These are phyloP conservation scores for Coprinopsis strossmayeri DNA, from an alignment of 768 basidiomycete species.

Conservation along the genomic window DNA sequence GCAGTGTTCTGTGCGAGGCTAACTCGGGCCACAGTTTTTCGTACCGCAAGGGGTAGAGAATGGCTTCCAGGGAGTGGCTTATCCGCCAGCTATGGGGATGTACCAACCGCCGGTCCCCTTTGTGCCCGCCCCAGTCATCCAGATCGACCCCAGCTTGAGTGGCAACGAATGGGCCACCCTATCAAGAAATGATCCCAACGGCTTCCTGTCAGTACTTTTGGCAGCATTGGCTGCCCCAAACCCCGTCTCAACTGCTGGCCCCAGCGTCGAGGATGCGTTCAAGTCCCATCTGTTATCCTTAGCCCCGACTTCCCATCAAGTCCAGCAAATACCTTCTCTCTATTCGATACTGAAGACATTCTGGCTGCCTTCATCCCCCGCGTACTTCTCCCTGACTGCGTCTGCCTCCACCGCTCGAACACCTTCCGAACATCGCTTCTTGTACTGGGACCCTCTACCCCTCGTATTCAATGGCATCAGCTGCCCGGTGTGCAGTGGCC, in stretches of 20 bases:
- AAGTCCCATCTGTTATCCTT: constrained; percentile 68
- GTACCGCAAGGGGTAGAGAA: constrained; percentile 12
- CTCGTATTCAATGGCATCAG: constrained; percentile 78
- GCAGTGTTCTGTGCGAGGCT: too few species aligned
- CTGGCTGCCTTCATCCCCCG: constrained; percentile 75
- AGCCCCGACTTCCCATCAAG: constrained; percentile 37
- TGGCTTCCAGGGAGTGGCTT: constrained; percentile 11
- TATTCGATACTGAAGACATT: constrained; percentile 80
- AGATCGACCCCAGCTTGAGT: constrained; percentile 48
- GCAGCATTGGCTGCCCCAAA: constrained; percentile 55
- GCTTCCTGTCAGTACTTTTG: constrained; percentile 53
- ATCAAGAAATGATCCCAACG: constrained; percentile 46
- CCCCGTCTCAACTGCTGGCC: constrained; percentile 52
- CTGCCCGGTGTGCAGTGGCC: constrained; percentile 57
- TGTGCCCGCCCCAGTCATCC: constrained; percentile 23
- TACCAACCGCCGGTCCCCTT: constrained; percentile 19
- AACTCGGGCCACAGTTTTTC: constrained; percentile 5
- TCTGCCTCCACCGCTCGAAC: constrained; percentile 63
- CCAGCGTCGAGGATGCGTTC: constrained; percentile 71
- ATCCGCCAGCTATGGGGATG: constrained; percentile 8
- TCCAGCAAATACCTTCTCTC: constrained; percentile 55
- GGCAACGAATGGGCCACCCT: constrained; percentile 63
- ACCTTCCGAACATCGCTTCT: constrained; percentile 67
- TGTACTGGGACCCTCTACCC: constrained; percentile 86
- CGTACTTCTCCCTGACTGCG: constrained; percentile 71